Conservation (phyloP, 768 basidiomycete species). For the Russula abietina region DNA sequence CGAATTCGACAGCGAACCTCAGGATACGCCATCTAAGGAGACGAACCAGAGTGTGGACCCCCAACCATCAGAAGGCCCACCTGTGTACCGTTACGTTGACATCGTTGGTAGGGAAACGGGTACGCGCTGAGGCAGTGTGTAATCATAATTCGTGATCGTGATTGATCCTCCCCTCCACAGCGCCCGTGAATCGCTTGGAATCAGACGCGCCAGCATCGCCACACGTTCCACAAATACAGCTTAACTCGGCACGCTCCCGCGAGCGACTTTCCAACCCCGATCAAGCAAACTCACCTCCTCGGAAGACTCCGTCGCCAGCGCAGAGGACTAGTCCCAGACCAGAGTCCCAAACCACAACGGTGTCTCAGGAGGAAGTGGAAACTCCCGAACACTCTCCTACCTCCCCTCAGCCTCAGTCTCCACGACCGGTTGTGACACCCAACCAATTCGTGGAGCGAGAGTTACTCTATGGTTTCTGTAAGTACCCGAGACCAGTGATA, state of each 20-base stretch:
- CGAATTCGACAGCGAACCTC: slow-evolving; percentile 34
- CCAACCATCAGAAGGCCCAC: background rate
- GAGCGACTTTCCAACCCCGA: background rate
- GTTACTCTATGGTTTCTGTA: slow-evolving; percentile 42
- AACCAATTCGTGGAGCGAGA: slow-evolving; percentile 48
- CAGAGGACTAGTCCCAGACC: slow-evolving; percentile 12
- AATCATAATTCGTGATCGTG: background rate
- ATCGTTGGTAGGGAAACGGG: background rate
- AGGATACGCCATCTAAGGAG: background rate
- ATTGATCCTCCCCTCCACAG: background rate
- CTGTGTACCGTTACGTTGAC: slow-evolving; percentile 3
- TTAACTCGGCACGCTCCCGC: background rate
- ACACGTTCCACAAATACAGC: background rate
- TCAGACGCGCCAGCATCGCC: background rate
- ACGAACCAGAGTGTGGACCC: background rate
- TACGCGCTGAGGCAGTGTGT: background rate
- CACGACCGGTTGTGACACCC: slow-evolving; percentile 9
- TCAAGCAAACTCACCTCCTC: background rate
- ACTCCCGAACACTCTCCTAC: background rate
- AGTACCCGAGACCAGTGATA: background rate
- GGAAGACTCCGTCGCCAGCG: background rate
- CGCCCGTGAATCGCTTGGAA: background rate
- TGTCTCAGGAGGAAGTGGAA: slow-evolving; percentile 14
- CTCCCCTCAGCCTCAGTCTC: background rate
- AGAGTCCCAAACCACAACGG: background rate